These are phyloP conservation scores for Talaromyces sp. DNA, from an alignment of 2,329 filamentous ascomycete species.

Conservation along the genomic window DNA sequence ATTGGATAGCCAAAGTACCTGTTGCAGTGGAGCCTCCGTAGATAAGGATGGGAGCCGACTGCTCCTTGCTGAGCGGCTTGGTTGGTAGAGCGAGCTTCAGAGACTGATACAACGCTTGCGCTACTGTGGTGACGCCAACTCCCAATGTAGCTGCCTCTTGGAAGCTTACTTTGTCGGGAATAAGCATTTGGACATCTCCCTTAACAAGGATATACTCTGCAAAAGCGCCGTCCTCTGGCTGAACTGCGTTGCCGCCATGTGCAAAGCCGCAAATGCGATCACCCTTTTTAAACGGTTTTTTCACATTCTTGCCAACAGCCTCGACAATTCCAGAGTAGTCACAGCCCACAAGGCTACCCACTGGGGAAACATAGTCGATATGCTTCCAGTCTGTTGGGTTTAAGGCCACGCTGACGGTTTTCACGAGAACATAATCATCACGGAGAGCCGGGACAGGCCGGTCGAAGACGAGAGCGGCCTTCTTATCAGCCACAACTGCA, in stretches of 20 bases:
- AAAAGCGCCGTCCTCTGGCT: slow-evolving; percentile 48
- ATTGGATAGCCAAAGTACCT: slow-evolving; percentile 35
- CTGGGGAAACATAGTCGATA: slow-evolving; percentile 27
- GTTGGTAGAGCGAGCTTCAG: slow-evolving; percentile 24
- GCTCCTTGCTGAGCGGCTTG: slow-evolving; percentile 17
- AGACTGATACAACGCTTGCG: slow-evolving; percentile 35
- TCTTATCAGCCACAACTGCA: slow-evolving; percentile 24
- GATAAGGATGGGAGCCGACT: slow-evolving; percentile 25
- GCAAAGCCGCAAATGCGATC: slow-evolving; percentile 49
- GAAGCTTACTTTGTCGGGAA: slow-evolving; percentile 45
- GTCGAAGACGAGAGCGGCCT: slow-evolving; percentile 24
- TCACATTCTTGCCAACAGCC: slow-evolving; percentile 45
- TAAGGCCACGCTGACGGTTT: slow-evolving; percentile 46
- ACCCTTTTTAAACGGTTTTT: slow-evolving; percentile 42
- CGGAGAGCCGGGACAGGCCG: slow-evolving; percentile 37
- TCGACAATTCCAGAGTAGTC: slow-evolving; percentile 52
- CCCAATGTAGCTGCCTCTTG: slow-evolving; percentile 39
- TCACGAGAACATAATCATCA: slow-evolving; percentile 49
- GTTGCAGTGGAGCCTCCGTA: slow-evolving; percentile 37
- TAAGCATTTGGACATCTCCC: slow-evolving; percentile 41
- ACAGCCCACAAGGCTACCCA: slow-evolving; percentile 43
- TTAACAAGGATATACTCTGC: slow-evolving; percentile 50
- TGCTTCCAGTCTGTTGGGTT: slow-evolving; percentile 56
- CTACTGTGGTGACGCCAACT: slow-evolving; percentile 47
- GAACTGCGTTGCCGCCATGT: slow-evolving; percentile 38